Conservation (phyloP, 2,329 filamentous ascomycete genomes). For the Neonectria hederae region DNA sequence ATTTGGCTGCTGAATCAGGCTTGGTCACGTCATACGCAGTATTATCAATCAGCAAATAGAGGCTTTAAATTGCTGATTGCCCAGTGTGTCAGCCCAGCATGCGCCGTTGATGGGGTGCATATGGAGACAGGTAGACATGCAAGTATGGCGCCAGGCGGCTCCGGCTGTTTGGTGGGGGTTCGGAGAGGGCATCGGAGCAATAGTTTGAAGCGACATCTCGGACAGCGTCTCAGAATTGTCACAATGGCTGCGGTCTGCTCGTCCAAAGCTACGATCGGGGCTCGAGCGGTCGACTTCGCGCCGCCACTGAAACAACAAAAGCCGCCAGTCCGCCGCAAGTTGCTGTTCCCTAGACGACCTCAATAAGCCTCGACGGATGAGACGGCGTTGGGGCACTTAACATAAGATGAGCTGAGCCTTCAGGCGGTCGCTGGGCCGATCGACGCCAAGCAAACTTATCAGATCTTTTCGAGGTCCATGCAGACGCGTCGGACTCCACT, state of each 20-base stretch:
- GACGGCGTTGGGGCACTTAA: not conserved
- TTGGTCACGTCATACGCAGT: conserved; percentile 39
- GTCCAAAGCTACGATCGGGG: conserved; percentile 7
- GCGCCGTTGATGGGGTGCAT: conserved; percentile 32
- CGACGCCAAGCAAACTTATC: conserved; percentile 41
- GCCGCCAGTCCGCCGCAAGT: not conserved
- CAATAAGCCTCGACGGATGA: not conserved
- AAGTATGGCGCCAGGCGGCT: conserved; percentile 16
- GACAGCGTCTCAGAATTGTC: conserved; percentile 25
- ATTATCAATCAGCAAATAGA: conserved; percentile 49
- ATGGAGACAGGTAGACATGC: conserved; percentile 23
- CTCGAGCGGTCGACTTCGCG: conserved; percentile 2
- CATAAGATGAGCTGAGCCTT: conserved; percentile 20
- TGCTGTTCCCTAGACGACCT: conserved; percentile 19
- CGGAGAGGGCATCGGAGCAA: conserved; percentile 33
- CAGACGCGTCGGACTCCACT: conserved; percentile 20
- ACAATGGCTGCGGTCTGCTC: not conserved
- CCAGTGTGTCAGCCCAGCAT: conserved; percentile 8
- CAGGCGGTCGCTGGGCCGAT: conserved; percentile 32
- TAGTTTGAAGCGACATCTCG: conserved; percentile 13
- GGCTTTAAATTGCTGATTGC: not conserved
- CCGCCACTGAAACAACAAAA: conserved; percentile 8
- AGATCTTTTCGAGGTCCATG: conserved; percentile 32
- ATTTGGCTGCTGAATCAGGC: conserved; percentile 36
- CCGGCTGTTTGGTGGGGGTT: conserved; percentile 28